A percentile compares a stretch with the other conserved stretches of the same genome.
Evolutionary conservation across 1,284 basidiomycete genomes (phyloP).

Genomic region (Ustilago crameri): DNA sequence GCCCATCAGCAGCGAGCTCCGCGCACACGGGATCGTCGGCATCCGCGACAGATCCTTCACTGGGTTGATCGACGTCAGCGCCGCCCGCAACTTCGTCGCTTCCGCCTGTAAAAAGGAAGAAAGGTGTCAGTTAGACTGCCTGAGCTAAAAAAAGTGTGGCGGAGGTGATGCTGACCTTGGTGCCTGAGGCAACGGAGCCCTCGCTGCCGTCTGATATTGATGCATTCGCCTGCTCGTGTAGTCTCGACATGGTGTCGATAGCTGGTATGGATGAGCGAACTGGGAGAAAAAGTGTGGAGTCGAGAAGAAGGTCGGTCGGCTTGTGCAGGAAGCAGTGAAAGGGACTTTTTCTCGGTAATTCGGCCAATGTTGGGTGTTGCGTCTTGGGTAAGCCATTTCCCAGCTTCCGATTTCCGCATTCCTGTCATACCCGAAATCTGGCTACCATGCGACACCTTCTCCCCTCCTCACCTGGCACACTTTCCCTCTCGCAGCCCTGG

Average conservation of each 20-base stretch:
- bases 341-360: not conserved
- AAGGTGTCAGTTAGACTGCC: not conserved
- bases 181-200: not conserved
- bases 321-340: too few relatives aligned
- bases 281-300: not conserved
- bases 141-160: not conserved
- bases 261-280: not conserved
- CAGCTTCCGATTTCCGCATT: constrained; percentile 4
- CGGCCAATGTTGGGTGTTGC: not conserved
- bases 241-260: constrained; percentile 22
- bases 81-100: constrained; percentile 37
- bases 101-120: constrained; percentile 15
- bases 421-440: not conserved
- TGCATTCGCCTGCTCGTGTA: constrained; percentile 21
- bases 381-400: constrained; percentile 11
- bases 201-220: constrained; percentile 10
- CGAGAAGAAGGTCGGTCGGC: constrained; percentile 9
- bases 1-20: constrained; percentile 40
- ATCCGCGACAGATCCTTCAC: constrained; percentile 36
- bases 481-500: too few relatives aligned
- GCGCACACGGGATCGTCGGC: constrained; percentile 44
- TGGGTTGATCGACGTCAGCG: constrained; percentile 31
- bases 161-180: not conserved
- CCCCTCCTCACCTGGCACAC: not conserved
- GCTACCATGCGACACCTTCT: too few relatives aligned